Conservation (phyloP, 1,284 basidiomycete species). For the Thecaphora frezii region DNA sequence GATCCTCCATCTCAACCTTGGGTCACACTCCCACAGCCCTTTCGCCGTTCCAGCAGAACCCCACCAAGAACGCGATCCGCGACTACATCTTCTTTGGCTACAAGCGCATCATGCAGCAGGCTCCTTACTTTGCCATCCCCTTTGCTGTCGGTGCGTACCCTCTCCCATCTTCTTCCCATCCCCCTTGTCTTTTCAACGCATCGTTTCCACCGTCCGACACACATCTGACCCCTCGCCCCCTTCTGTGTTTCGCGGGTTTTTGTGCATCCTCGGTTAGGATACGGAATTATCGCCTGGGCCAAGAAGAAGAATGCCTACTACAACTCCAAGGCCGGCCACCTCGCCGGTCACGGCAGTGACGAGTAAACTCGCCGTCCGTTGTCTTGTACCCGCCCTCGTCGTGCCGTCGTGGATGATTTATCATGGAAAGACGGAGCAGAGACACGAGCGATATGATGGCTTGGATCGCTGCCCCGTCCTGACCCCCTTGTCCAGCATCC, state of each 20-base stretch:
- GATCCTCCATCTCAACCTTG: too few relatives aligned
- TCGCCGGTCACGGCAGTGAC: constrained; percentile 38
- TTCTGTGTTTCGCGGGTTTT: neutral
- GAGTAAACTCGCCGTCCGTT: too few relatives aligned
- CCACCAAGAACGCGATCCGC: constrained; percentile 53
- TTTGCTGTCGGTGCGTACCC: constrained; percentile 47
- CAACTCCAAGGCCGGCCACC: constrained; percentile 57
- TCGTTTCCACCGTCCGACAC: too few relatives aligned
- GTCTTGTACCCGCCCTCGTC: too few relatives aligned
- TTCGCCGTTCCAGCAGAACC: constrained; percentile 56
- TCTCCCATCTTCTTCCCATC: neutral
- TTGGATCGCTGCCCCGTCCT: too few relatives aligned
- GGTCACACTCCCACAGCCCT: constrained; percentile 39
- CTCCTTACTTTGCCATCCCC: constrained; percentile 55
- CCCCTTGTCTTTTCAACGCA: neutral
- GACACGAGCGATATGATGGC: too few relatives aligned
- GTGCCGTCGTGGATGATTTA: too few relatives aligned
- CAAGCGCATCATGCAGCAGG: constrained; percentile 53
- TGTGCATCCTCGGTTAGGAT: constrained; percentile 19
- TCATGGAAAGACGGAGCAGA: too few relatives aligned
- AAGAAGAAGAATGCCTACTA: constrained; percentile 52
- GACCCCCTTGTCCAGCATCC: too few relatives aligned
- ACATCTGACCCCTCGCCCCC: neutral
- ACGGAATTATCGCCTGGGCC: constrained; percentile 55
- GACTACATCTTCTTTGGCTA: constrained; percentile 56